Evolutionary conservation across 208 protist genomes (phyloP), one percentile per base, ranked within the genome.

Genomic region (Herpetomonas tarakana): DNA sequence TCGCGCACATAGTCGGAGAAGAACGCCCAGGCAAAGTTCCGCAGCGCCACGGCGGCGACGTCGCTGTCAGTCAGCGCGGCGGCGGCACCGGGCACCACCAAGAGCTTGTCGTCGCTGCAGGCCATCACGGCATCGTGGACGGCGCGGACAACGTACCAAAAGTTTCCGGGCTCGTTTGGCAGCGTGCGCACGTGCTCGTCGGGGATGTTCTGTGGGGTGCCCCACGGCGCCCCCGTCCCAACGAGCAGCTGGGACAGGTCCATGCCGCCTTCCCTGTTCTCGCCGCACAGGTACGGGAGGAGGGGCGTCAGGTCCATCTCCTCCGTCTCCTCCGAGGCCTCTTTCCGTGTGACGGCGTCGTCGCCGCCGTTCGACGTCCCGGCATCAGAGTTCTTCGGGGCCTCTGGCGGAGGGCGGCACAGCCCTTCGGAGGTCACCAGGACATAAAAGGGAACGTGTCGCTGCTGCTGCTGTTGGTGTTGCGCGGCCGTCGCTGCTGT

Each of bases 111-210:
- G 26, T 53, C 52, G 46, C 53, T 26, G 50, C 60, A 35, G 31
- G 29, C 22, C 27, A 57, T 21, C 22, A 57, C 26, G 27, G 52
- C 52, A 26, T 57, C 65, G 46, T 65, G 47, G 26, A 93, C 27
- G 9, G 77, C 81, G 52, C 64, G 16, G 26, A 74, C 69, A 11
- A 89, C 82, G 63, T 83, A 80, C 2, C 24, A 47, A 57, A 79
- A 86, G 76, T 94, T 91, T 7, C 71, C 74, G 0, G 88, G 88
- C 55, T 94, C 88, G 54, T 94, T 94, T 2, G 78, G 79, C 60
- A 88, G 60, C 14, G 67, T 71, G 65, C 85, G 53, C 25, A 92
- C 54, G 61, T 90, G 68, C 31, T 50, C 53, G 58, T 94, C 88
- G 9, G 73, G 72, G 24, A 94, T 68, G 62, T 80, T 88, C 58